phyloP scores from a whole-genome alignment of 345 rosid species.

The Excoecaria agallocha region DNA sequence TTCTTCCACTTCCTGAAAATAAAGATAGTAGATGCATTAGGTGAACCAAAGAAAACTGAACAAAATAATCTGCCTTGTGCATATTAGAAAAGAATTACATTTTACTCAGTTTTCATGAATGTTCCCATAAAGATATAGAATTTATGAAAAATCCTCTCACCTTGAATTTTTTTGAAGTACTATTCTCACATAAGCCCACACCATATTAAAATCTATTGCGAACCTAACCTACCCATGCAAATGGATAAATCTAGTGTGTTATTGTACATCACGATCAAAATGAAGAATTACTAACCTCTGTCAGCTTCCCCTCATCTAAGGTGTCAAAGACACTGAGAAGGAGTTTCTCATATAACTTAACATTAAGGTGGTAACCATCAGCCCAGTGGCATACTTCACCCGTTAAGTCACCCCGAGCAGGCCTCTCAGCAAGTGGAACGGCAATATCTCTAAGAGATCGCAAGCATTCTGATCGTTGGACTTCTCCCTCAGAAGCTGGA shows the following conservation, averaged over 20 bases:
- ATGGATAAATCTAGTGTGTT: neutral
- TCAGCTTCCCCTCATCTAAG: conserved; percentile 93
- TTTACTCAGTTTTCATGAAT: neutral
- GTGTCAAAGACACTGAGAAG: conserved; percentile 90
- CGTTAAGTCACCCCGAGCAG: conserved; percentile 94
- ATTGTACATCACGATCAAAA: conserved; percentile 6
- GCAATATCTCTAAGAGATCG: conserved; percentile 86
- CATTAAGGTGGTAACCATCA: conserved; percentile 92
- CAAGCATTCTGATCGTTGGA: conserved; percentile 88
- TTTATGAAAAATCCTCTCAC: neutral
- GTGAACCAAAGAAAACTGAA: neutral
- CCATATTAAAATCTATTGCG: neutral
- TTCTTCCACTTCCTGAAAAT: conserved; percentile 88
- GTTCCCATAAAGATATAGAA: neutral
- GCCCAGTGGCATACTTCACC: conserved; percentile 99
- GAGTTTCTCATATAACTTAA: conserved; percentile 83
- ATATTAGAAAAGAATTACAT: neutral
- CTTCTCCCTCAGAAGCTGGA: conserved; percentile 77
- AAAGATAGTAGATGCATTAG: neutral
- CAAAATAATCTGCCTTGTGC: neutral
- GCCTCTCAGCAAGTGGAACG: conserved; percentile 92
- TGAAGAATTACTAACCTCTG: conserved; percentile 58
- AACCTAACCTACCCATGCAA: neutral
- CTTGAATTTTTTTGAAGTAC: neutral
- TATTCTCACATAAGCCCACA: neutral